Conservation (phyloP, 2,329 filamentous ascomycete species). For the Allantophomopsis cytisporea region DNA sequence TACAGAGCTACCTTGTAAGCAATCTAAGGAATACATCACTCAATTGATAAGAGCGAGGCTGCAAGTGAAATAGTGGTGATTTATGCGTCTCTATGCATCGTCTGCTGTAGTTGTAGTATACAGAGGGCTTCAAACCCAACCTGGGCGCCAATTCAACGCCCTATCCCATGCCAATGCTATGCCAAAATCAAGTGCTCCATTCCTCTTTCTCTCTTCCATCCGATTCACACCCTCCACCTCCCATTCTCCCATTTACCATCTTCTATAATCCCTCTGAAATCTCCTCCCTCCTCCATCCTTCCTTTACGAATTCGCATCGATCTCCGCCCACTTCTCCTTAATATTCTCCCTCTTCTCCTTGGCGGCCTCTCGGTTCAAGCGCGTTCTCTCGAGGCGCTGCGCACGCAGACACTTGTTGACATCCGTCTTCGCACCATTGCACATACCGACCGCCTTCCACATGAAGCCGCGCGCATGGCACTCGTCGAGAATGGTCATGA, state of each 20-base stretch:
- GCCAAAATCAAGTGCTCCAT: neutral
- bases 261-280: neutral
- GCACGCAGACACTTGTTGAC: slow-evolving; percentile 76
- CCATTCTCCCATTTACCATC: no score
- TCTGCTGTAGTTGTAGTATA: no score
- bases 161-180: no score
- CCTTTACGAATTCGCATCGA: slow-evolving; percentile 52
- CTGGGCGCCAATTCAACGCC: no score
- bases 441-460: slow-evolving; percentile 81
- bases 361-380: slow-evolving; percentile 58
- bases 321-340: slow-evolving; percentile 66
- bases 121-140: no score
- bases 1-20: slow-evolving; percentile 22
- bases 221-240: neutral
- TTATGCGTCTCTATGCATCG: no score
- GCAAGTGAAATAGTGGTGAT: no score
- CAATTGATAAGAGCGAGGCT: no score
- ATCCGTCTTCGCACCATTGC: slow-evolving; percentile 72
- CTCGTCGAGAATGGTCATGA: slow-evolving; percentile 89
- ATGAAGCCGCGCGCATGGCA: slow-evolving; percentile 89
- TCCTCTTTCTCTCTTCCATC: neutral
- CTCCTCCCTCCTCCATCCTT: neutral
- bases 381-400: slow-evolving; percentile 68
- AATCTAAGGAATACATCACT: slow-evolving; percentile 3
- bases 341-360: slow-evolving; percentile 60